Evolutionary conservation across 2,329 filamentous ascomycete genomes (phyloP), one percentile per base, ranked within the genome.

Genomic region (Ceratocystis diversiconidia): DNA sequence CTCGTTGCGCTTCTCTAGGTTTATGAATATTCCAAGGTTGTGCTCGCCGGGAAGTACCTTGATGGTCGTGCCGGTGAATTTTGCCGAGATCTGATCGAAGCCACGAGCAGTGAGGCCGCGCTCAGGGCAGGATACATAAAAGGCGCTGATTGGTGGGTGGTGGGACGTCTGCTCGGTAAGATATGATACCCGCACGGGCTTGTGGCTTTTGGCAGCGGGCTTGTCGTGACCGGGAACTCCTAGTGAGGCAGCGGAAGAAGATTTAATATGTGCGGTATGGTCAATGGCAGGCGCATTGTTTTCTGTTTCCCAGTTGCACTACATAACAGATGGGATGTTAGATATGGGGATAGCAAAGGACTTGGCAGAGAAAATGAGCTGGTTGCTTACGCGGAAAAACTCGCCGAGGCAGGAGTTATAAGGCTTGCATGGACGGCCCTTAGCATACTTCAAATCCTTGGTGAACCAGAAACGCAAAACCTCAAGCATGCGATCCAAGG

Each of bases 391-490:
- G 77, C 91, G 84, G 78, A 99, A 99, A 78, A 99, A 99, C 78
- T 99, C 94, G 69, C 94, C 94, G 62, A 99, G 78, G 44, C 91
- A 92, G 61, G 92, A 96, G 76, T 99, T 99, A 79, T 99, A 99
- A 10, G 94, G 94, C 77, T 99, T 99, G 85, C 92, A 97, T 55
- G 94, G 94, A 79, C 92, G 95, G 68, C 92, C 92, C 79, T 97
- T 97, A 74, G 95, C 90, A 73, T 97, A 99, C 83, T 99, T 99
- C 75, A 99, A 75, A 75, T 99, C 94, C 76, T 99, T 99, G 69
- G 94, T 97, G 72, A 97, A 95, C 94, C 94, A 99, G 77, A 97
- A 99, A 68, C 92, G 86, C 71, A 97, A 77, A 36, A 95, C 90
- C 72, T 92, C 92, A 63, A 99, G 83, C 89, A 96, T 96, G 70